These are phyloP conservation scores for Ophiorrhiza pumila DNA, from an alignment of 257 asterid species.

Conservation along the genomic window DNA sequence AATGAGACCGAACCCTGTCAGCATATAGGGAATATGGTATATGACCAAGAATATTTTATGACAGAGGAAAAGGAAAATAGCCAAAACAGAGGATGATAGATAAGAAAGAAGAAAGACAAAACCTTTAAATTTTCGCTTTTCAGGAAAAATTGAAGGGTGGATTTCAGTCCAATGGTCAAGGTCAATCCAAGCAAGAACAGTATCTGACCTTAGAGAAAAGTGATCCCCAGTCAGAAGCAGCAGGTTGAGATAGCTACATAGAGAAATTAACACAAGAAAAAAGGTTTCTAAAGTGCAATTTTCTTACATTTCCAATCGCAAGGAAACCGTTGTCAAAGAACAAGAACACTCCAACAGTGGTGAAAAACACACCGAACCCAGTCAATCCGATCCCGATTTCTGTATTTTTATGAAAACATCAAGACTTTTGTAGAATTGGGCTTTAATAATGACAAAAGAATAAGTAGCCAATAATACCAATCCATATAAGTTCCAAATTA, in stretches of 20 bases:
- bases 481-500: neutral
- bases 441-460: neutral
- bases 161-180: conserved; percentile 30
- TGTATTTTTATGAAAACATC: conserved; percentile 10
- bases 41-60: conserved; percentile 9
- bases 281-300: neutral
- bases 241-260: neutral
- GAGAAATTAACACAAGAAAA: neutral
- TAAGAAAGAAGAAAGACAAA: neutral
- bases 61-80: neutral
- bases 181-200: conserved; percentile 38
- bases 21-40: neutral
- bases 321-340: conserved; percentile 34
- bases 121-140: conserved; percentile 41
- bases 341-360: conserved; percentile 26
- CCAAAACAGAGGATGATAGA: neutral
- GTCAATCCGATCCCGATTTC: conserved; percentile 45
- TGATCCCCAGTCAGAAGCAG: neutral
- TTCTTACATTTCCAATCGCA: conserved; percentile 41
- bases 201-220: conserved; percentile 29
- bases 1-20: conserved; percentile 62
- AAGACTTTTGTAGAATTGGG: neutral
- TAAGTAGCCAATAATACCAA: neutral
- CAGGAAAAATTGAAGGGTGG: conserved; percentile 30
- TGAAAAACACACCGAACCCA: conserved; percentile 32